Percentiles rank a stretch among this genome's conserved stretches.
Evolutionary conservation across 768 basidiomycete genomes (phyloP).

Genomic region (Amanita brunnescens): DNA sequence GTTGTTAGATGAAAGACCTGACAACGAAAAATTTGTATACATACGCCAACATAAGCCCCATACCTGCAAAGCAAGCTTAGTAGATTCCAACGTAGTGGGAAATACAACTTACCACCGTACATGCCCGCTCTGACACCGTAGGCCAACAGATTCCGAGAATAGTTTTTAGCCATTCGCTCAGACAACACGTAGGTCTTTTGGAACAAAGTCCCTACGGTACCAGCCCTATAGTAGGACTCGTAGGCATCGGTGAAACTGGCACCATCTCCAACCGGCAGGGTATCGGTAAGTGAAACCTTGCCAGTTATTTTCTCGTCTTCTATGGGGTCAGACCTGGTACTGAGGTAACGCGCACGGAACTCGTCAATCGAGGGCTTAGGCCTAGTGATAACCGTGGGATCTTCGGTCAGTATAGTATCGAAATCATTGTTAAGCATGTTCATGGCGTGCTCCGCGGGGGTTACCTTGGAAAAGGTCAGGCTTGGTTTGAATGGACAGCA

Average conservation of each 20-base stretch:
- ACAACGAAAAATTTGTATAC: neutral
- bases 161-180: slow-evolving; percentile 40
- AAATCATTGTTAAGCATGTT: slow-evolving; percentile 48
- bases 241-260: neutral
- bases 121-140: slow-evolving; percentile 49
- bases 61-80: neutral
- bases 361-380: slow-evolving; percentile 13
- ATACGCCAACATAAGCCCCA: neutral
- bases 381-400: neutral
- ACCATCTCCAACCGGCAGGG: neutral
- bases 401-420: slow-evolving; percentile 9
- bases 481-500: neutral
- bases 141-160: slow-evolving; percentile 44
- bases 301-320: neutral
- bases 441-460: slow-evolving; percentile 54
- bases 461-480: slow-evolving; percentile 21
- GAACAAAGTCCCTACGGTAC: slow-evolving; percentile 21
- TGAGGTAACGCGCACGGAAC: slow-evolving; percentile 28
- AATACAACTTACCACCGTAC: slow-evolving; percentile 34
- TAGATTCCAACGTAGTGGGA: neutral
- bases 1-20: too few relatives aligned
- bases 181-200: slow-evolving; percentile 39
- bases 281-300: neutral
- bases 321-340: slow-evolving; percentile 7
- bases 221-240: slow-evolving; percentile 14